A percentile compares a stretch with the other conserved stretches of the same genome.
Conservation (phyloP, 192 early-diverging fungal species). For the Podila epicladia region DNA sequence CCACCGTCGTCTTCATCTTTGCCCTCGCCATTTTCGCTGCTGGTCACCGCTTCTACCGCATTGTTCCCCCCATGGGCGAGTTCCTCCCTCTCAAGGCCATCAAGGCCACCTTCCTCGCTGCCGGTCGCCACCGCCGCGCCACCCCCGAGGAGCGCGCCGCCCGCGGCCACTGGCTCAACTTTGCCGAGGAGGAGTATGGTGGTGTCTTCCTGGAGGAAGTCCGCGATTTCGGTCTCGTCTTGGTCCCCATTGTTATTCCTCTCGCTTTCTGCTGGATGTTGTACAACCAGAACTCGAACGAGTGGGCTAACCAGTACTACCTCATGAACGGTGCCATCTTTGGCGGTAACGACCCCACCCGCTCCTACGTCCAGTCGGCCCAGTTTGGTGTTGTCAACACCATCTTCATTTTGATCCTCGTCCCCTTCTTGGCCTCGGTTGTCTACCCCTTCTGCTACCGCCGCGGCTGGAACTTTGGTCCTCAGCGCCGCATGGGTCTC, state of each 20-base stretch:
- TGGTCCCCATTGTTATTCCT: slow-evolving; percentile 39
- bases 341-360: slow-evolving; percentile 12
- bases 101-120: slow-evolving; percentile 41
- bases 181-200: slow-evolving; percentile 55
- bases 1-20: slow-evolving; percentile 52
- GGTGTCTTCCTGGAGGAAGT: slow-evolving; percentile 44
- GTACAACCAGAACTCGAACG: slow-evolving; percentile 54
- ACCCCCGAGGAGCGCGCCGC: slow-evolving; percentile 31
- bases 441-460: slow-evolving; percentile 65
- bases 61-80: slow-evolving; percentile 68
- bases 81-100: slow-evolving; percentile 61
- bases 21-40: slow-evolving; percentile 58
- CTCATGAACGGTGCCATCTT: slow-evolving; percentile 43
- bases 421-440: slow-evolving; percentile 58
- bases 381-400: slow-evolving; percentile 52
- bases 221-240: slow-evolving; percentile 40
- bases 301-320: slow-evolving; percentile 51
- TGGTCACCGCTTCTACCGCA: slow-evolving; percentile 65
- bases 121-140: slow-evolving; percentile 8
- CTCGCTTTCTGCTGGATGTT: slow-evolving; percentile 52
- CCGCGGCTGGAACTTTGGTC: slow-evolving; percentile 42
- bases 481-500: slow-evolving; percentile 64
- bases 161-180: slow-evolving; percentile 52
- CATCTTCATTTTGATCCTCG: slow-evolving; percentile 61
- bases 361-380: slow-evolving; percentile 22